Conservation (phyloP, 495 filamentous ascomycete species). For the Astrothelium macrocarpum region DNA sequence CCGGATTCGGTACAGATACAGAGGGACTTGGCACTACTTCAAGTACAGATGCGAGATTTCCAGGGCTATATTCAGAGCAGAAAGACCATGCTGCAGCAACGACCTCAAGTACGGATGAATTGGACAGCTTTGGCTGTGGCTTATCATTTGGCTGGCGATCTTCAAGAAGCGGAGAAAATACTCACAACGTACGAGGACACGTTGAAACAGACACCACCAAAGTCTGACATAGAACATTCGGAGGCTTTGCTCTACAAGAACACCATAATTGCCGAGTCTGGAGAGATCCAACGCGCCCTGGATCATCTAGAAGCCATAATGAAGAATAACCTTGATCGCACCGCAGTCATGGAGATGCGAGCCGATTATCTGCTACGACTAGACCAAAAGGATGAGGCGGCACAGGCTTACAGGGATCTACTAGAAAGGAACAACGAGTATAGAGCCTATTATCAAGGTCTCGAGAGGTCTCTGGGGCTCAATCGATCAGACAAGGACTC, state of each 20-base stretch:
- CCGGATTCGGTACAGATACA: slow-evolving; percentile 91
- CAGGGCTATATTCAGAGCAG: slow-evolving; percentile 85
- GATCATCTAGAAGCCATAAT: slow-evolving; percentile 72
- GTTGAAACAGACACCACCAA: slow-evolving; percentile 62
- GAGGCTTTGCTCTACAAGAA: slow-evolving; percentile 96
- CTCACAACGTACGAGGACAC: slow-evolving; percentile 88
- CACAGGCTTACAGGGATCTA: slow-evolving; percentile 66
- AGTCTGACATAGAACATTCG: slow-evolving; percentile 84
- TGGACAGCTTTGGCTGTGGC: slow-evolving; percentile 95
- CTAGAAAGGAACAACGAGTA: slow-evolving; percentile 83
- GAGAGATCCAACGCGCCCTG: slow-evolving; percentile 68
- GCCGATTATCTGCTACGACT: slow-evolving; percentile 78
- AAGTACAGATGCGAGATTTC: slow-evolving; percentile 95
- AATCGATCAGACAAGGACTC: slow-evolving; percentile 48
- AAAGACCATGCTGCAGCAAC: slow-evolving; percentile 69
- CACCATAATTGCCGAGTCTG: slow-evolving; percentile 77
- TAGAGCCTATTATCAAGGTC: slow-evolving; percentile 69
- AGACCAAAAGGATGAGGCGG: slow-evolving; percentile 69
- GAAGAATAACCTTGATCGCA: slow-evolving; percentile 70
- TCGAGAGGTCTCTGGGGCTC: slow-evolving; percentile 60
- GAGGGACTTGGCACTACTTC: slow-evolving; percentile 82
- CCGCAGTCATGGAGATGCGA: slow-evolving; percentile 81
- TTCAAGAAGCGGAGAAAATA: slow-evolving; percentile 79
- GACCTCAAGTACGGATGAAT: slow-evolving; percentile 71
- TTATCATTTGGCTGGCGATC: slow-evolving; percentile 77